Base-by-base conservation (phyloP, 1,284 basidiomycete genomes). In the Cutaneotrichosporon cavernicola region DNA sequence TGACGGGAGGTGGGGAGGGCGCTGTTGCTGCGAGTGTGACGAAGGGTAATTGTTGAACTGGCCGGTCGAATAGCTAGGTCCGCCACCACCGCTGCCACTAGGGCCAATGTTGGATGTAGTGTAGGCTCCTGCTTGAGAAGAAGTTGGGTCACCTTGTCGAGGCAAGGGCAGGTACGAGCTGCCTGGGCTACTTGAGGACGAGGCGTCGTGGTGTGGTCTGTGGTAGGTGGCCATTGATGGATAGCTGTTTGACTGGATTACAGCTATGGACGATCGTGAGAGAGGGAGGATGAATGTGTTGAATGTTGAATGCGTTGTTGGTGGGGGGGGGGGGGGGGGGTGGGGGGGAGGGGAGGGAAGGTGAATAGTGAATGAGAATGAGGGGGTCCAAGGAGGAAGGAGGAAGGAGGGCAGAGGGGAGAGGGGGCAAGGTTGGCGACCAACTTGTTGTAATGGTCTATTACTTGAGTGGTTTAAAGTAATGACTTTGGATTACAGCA, bases 211-310 rank as follows among this genome's bases (percentile, higher is more conserved):
- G 14, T 38, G 30, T 22, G 53, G 55, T 40, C 55, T 56, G 56
- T 58, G 49, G 61, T 63, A 63, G 32, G 43, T n/a, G 13, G 61
- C 61, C 61, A 63, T 63, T 30, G 56, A 34, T 53, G 51, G 30
- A 46, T 46, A n/a, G 43, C 43, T 46, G 43, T 26, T 26, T 26
- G 26, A 26, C 26, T 26, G 26, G 26, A 26, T 26, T 26, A 26
- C 26, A 26, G 26, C 26, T 26, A 26, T 26, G 26, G 26, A 26
- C 3, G 26, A 3, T 26, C 2, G 26, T 26, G 26, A 26, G 1
- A 26, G 26, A 26, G 26, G 26, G 26, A 26, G 26, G 26, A 26
- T 26, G 26, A 26, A 26, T 26, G 26, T 26, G 26, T 26, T 26
- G 26, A 26, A 26, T 2, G 26, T 26, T 26, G 26, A 26, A 26